phyloP scores from a whole-genome alignment of 805 yeast genomes.

The Kodamaea neixiangensis region DNA sequence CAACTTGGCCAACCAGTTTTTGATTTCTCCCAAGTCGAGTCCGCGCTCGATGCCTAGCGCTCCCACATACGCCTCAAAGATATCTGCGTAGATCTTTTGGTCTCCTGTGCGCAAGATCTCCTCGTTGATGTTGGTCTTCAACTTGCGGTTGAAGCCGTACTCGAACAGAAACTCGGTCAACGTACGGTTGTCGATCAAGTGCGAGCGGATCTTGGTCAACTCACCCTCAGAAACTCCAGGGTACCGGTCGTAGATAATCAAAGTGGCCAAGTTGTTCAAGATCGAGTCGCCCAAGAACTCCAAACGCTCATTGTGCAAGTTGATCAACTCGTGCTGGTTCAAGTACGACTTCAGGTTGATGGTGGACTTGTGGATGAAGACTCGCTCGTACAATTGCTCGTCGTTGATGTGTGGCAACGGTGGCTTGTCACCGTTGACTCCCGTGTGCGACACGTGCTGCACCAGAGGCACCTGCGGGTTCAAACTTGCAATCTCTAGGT shows the following conservation, averaged over 20 bases:
- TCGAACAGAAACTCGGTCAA: constrained; percentile 67
- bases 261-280: constrained; percentile 69
- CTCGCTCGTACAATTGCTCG: constrained; percentile 61
- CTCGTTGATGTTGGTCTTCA: constrained; percentile 53
- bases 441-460: constrained; percentile 11
- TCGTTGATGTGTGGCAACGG: constrained; percentile 66
- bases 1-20: constrained; percentile 56
- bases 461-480: background rate
- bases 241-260: constrained; percentile 62
- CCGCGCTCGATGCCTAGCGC: constrained; percentile 67
- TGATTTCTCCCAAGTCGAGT: constrained; percentile 48
- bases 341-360: constrained; percentile 59
- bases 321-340: constrained; percentile 56
- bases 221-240: constrained; percentile 81
- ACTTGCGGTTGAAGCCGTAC: constrained; percentile 64
- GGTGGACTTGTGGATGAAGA: constrained; percentile 79
- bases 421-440: constrained; percentile 42
- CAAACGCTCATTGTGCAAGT: constrained; percentile 78
- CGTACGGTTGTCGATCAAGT: constrained; percentile 70
- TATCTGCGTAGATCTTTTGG: constrained; percentile 80
- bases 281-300: constrained; percentile 93
- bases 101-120: constrained; percentile 50
- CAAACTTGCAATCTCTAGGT: constrained; percentile 11
- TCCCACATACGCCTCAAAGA: constrained; percentile 92
- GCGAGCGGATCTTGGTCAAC: constrained; percentile 67